These are phyloP conservation scores for Ceratobasidium sp. DNA, from an alignment of 1,284 basidiomycete species.

Conservation along the genomic window DNA sequence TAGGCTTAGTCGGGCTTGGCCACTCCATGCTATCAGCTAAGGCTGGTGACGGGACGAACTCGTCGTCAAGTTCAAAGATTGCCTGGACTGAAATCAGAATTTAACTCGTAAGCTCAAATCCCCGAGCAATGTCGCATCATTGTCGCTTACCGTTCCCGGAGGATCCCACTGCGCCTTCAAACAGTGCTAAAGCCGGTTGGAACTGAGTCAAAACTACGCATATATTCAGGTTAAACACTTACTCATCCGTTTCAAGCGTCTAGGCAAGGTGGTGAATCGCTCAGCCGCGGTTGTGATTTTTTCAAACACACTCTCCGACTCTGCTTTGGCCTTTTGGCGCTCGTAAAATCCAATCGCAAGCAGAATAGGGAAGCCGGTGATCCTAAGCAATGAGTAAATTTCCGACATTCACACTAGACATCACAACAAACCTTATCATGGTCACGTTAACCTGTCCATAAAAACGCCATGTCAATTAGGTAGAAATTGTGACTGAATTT, in stretches of 20 bases:
- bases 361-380: conserved; percentile 89
- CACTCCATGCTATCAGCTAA: conserved; percentile 68
- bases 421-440: conserved; percentile 65
- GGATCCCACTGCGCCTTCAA: conserved; percentile 80
- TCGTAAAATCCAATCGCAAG: conserved; percentile 86
- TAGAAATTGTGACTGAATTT: neutral
- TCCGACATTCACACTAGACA: conserved; percentile 22
- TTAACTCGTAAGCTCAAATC: neutral
- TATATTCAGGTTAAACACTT: conserved; percentile 54
- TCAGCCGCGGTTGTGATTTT: conserved; percentile 76
- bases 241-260: conserved; percentile 79
- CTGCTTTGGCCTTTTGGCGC: conserved; percentile 76
- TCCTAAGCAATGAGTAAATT: conserved; percentile 59
- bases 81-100: conserved; percentile 53
- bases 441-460: conserved; percentile 81
- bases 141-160: conserved; percentile 77
- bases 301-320: conserved; percentile 76
- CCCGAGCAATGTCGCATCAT: conserved; percentile 60
- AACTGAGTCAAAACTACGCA: conserved; percentile 13
- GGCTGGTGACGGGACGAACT: conserved; percentile 58
- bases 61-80: conserved; percentile 87
- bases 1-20: conserved; percentile 56
- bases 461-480: conserved; percentile 30
- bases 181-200: conserved; percentile 67
- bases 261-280: conserved; percentile 74